Percentiles rank a stretch among this genome's conserved stretches.
phyloP scores from a whole-genome alignment of 345 rosid genomes.

The Turnera subulata region DNA sequence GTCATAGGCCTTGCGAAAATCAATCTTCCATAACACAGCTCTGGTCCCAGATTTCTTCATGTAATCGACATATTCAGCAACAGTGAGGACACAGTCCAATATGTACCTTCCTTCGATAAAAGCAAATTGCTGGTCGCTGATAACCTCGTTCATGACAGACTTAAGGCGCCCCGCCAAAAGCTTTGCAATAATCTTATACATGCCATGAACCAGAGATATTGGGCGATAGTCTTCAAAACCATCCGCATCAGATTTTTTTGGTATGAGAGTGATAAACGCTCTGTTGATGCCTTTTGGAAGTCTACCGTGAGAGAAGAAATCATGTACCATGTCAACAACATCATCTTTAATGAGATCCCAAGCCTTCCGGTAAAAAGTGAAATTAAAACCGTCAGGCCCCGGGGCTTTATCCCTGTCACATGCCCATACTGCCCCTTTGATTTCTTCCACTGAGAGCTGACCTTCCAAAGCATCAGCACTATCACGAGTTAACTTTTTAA shows the following conservation, averaged over 20 bases:
- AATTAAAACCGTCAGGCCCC: constrained; percentile 3
- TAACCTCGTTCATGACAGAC: neutral
- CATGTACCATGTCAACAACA: neutral
- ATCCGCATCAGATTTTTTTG: neutral
- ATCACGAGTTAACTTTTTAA: neutral
- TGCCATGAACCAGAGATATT: neutral
- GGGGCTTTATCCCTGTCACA: neutral
- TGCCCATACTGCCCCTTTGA: neutral
- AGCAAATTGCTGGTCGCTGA: neutral
- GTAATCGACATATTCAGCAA: neutral
- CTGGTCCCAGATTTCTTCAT: neutral
- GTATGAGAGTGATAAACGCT: neutral
- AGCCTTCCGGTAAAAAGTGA: neutral
- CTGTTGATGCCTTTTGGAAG: neutral
- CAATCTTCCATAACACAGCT: neutral
- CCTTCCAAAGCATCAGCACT: neutral
- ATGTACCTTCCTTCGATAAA: neutral
- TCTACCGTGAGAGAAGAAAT: neutral
- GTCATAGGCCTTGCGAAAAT: neutral
- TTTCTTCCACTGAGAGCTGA: neutral
- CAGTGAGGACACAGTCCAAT: neutral
- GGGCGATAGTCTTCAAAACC: neutral
- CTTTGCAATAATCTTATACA: neutral
- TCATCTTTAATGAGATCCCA: neutral
- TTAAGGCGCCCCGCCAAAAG: neutral